These are phyloP conservation scores for Apostasia ramifera DNA, from an alignment of 106 monocot species.

Conservation along the genomic window DNA sequence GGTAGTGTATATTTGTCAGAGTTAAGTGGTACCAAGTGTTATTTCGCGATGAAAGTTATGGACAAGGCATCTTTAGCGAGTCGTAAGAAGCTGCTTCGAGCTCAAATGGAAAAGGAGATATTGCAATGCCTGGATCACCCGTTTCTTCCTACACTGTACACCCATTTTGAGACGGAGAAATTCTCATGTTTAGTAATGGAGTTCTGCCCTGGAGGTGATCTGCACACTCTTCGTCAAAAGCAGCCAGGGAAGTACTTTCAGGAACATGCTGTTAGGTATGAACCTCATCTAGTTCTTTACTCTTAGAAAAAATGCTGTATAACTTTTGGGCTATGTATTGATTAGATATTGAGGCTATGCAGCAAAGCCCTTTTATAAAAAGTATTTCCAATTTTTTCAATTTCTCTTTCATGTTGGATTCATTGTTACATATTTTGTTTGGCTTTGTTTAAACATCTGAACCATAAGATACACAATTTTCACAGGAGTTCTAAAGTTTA, in stretches of 20 bases:
- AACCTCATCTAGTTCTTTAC: not conserved
- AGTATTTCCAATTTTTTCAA: no score
- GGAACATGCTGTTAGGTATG: slow-evolving; percentile 18
- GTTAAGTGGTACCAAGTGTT: slow-evolving; percentile 17
- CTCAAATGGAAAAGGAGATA: slow-evolving; percentile 21
- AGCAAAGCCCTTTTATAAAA: no score
- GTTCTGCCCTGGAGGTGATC: slow-evolving; percentile 20
- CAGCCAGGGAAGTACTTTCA: slow-evolving; percentile 21
- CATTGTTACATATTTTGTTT: no score
- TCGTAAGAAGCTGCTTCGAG: slow-evolving; percentile 17
- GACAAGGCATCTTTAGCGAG: slow-evolving; percentile 18
- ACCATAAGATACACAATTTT: no score
- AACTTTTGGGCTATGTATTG: no score
- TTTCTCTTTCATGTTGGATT: no score
- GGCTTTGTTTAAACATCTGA: no score
- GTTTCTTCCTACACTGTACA: slow-evolving; percentile 19
- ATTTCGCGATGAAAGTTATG: slow-evolving; percentile 22
- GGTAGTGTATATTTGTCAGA: slow-evolving; percentile 26
- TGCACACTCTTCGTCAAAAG: slow-evolving; percentile 22
- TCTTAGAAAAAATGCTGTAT: no score
- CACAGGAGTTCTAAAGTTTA: no score
- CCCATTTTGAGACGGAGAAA: slow-evolving; percentile 21
- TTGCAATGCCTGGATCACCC: slow-evolving; percentile 26
- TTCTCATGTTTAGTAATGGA: slow-evolving; percentile 27
- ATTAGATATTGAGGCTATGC: no score